Evolutionary conservation across 1,284 basidiomycete species (phyloP).

Genomic region (Pulveroboletus sp.): DNA sequence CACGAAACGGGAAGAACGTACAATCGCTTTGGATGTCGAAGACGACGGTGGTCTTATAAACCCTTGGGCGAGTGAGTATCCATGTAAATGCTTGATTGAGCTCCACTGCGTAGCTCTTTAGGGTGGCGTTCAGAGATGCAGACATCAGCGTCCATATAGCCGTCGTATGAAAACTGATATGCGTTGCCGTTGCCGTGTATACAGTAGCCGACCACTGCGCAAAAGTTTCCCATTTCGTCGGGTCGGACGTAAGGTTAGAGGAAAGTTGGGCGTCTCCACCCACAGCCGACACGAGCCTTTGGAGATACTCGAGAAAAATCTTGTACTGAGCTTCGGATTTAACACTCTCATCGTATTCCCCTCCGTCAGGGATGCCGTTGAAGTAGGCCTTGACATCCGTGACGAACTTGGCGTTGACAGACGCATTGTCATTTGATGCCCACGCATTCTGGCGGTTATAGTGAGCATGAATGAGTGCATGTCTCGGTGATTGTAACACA

Average conservation of each 20-base stretch:
- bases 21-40: slow-evolving; percentile 2
- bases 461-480: background rate
- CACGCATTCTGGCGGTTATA: background rate
- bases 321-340: background rate
- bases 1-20: background rate
- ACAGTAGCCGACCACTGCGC: background rate
- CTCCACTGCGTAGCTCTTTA: background rate
- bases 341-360: background rate
- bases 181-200: background rate
- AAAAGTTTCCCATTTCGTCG: background rate
- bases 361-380: background rate
- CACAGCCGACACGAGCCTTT: background rate
- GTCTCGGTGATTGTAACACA: background rate
- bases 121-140: background rate
- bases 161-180: slow-evolving; percentile 1
- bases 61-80: background rate
- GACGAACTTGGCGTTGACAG: background rate
- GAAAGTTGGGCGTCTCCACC: background rate
- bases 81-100: background rate
- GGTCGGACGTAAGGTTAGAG: background rate
- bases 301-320: background rate
- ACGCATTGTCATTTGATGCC: background rate
- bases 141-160: slow-evolving; percentile 1
- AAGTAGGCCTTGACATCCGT: slow-evolving; percentile 3
- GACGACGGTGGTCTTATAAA: background rate